Conservation (phyloP, 1,139 yeast species). For the Saccharomyces hybrid region DNA sequence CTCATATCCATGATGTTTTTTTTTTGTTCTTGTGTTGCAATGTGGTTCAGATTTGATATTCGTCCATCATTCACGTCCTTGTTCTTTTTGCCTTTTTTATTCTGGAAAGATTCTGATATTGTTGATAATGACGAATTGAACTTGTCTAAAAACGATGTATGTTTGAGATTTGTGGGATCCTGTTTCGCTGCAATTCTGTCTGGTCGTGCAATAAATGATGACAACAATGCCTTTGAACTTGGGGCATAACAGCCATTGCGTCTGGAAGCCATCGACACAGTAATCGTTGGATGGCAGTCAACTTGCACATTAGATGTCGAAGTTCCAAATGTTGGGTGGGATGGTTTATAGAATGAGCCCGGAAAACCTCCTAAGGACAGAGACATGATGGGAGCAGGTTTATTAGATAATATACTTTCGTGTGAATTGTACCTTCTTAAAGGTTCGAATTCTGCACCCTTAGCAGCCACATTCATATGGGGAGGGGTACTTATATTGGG, state of each 20-base stretch:
- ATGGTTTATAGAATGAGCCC: neutral
- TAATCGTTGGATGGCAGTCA: neutral
- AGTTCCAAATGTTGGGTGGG: slow-evolving; percentile 5
- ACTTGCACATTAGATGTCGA: neutral
- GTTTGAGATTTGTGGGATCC: neutral
- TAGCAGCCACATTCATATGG: neutral
- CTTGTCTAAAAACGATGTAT: neutral
- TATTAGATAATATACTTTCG: slow-evolving; percentile 33
- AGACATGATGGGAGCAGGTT: slow-evolving; percentile 1
- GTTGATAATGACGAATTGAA: neutral
- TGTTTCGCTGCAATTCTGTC: neutral
- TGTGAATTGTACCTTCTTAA: slow-evolving; percentile 34
- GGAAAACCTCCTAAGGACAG: neutral
- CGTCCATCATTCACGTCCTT: neutral
- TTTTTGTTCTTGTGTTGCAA: neutral
- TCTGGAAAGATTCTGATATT: neutral
- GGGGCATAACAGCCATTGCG: neutral
- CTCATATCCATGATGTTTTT: neutral
- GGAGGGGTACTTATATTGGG: slow-evolving; percentile 7
- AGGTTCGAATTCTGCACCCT: slow-evolving; percentile 15
- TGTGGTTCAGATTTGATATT: neutral
- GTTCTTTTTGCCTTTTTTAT: neutral
- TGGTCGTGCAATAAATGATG: neutral
- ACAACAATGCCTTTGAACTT: neutral
- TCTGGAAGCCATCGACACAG: neutral